Evolutionary conservation across 164 flowering plant genomes (phyloP), one percentile per base, ranked within the genome.

Genomic region (Sextonia rubra): DNA sequence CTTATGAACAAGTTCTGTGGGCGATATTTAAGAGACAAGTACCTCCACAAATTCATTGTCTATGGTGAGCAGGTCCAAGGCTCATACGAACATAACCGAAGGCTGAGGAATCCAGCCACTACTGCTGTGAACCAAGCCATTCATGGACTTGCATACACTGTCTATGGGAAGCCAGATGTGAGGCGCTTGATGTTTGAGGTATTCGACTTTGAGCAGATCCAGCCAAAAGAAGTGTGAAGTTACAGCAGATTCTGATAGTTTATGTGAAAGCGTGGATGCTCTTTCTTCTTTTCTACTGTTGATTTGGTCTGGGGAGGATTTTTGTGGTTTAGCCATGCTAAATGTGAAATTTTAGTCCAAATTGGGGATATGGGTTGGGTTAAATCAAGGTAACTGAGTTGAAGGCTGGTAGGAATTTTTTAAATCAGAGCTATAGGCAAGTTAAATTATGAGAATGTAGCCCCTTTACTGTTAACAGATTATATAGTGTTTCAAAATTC

Each of bases 111-210:
- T 74, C 99, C 98, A 15, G 89, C 96, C 47, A 93, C 98, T 8
- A 90, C 91, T 23, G 85, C 98, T 5, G 96, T 93, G 77, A 89
- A 90, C 61, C 99, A 96, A 80, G 98, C 99, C 74, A 76, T 96
- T 58, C 98, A 91, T 71, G 99, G 98, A 37, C 91, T 96, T 48
- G 79, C 97, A 0, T 93, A 96, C 73, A 73, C 88, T 24, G 86
- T 95, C 0, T 93, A 95, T 71, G 99, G 99, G 62, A 93, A 95
- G 80, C 93, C 93, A 25, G 99, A 95, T 25, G 97, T 93, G 23
- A 82, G 99, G 78, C 92, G 97, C 66, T 86, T 95, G 67, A 92
- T 95, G 99, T 95, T 95, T 76, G 99, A 95, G 81, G 93, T 95
- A 66, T 95, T 95, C 30, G 99, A 95, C 81, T 90, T 95, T 68